A percentile compares a stretch with the other conserved stretches of the same genome.
phyloP scores from a whole-genome alignment of 257 asterid species.

The Gynochthodes officinalis region DNA sequence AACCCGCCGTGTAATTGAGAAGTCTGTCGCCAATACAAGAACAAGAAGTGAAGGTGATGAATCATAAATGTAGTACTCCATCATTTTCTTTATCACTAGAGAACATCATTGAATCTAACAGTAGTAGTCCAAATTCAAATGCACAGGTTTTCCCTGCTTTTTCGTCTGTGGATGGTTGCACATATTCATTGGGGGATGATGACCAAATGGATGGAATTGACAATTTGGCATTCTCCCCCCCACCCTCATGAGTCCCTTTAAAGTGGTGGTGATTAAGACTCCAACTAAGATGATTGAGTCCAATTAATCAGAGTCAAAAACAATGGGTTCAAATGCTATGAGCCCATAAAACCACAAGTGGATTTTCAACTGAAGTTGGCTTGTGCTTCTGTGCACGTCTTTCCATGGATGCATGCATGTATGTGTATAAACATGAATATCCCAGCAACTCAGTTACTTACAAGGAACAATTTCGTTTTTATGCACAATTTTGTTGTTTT shows the following conservation, averaged over 20 bases:
- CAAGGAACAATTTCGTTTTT: too few species aligned
- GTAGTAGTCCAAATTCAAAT: background rate
- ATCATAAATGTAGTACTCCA: background rate
- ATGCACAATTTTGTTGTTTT: too few species aligned
- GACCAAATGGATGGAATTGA: too few species aligned
- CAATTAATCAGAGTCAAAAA: conserved; percentile 14
- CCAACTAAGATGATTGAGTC: background rate
- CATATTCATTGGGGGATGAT: background rate
- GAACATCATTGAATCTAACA: conserved; percentile 2
- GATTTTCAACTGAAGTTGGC: background rate
- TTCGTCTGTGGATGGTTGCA: background rate
- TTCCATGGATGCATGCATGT: background rate
- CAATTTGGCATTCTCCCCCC: background rate
- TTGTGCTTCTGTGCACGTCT: background rate
- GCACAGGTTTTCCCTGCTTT: background rate
- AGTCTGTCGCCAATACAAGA: conserved; percentile 15
- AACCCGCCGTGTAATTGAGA: background rate
- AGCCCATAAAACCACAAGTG: conserved; percentile 4
- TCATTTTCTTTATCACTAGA: background rate
- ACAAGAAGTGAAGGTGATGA: background rate
- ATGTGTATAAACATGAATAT: too few species aligned
- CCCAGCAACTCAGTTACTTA: too few species aligned
- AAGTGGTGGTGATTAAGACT: conserved; percentile 7
- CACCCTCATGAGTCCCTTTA: too few species aligned
- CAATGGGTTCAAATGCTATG: conserved; percentile 12